Base-by-base conservation (phyloP, 345 rosid species). In the Limnanthes douglasii region DNA sequence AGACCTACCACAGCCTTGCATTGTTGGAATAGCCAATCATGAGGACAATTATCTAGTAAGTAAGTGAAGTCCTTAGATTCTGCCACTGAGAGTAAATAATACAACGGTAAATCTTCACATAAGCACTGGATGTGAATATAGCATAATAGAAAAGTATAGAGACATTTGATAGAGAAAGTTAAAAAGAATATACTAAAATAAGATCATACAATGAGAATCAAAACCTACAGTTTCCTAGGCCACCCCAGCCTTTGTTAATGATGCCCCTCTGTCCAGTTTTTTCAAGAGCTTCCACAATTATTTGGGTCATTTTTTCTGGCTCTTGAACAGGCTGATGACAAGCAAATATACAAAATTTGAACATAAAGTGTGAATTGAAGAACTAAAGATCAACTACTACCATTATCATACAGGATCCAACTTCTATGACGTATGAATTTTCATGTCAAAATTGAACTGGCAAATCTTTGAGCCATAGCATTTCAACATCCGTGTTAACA, bases 181-280 rank as follows among this genome's bases (percentile, higher is more conserved):
- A 46, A 12, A 46, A 29, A 37, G 31, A 2, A 15, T 35, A 48
- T 28, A n/a, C n/a, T 10, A 28, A 28, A n/a, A n/a, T n/a, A n/a
- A n/a, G n/a, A n/a, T n/a, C n/a, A n/a, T n/a, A n/a, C n/a, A n/a
- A n/a, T n/a, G 14, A 28, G 3, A 11, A 9, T 6, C 1, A 28
- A 39, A 47, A 60, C 90, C 43, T 64, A 85, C 96, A 57, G 50
- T 80, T 62, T 47, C 96, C 96, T 46, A 85, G 82, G 46, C 96
- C 96, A 48, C 96, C 96, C 99, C 99, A 92, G 40, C 99, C 99
- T 72, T 81, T 85, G 57, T 85, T 85, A 42, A 92, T 92, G 64
- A 85, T 80, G 58, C 94, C 96, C 68, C 96, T 66, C 62, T 85
- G 90, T 54, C 68, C 82, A 25, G 96, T 85, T 61, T 48, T 53